Evolutionary conservation across 2,329 filamentous ascomycete species (phyloP), one percentile per base, ranked within the genome.

Genomic region (Apiospora kogelbergensis): DNA sequence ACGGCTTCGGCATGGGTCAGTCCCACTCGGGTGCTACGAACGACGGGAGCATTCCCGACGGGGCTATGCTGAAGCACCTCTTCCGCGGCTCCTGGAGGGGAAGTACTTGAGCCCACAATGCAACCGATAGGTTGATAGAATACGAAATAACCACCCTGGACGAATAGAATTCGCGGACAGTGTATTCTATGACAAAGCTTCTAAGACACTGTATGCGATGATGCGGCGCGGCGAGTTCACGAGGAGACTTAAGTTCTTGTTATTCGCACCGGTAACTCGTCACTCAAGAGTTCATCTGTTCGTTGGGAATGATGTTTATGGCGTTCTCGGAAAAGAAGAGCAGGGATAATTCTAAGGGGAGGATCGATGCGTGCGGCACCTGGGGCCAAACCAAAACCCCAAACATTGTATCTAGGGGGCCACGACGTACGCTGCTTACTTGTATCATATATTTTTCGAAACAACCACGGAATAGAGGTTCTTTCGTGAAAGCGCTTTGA

Each of bases 1-100:
- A 77, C 37, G 73, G 73, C 1, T 77, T 77, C 37, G 76, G 76
- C 20, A 73, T 77, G 72, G 76, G 75, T 3, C 76, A 77, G 63
- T 17, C 42, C 9, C 76, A 77, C 46, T 77, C 76, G 44, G 65
- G 69, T 40, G 76, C 74, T 44, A 76, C 76, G 1, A 71, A 77
- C 33, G 75, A 78, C 17, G 76, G 76, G 10, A 68, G 66, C 3
- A 72, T 75, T 15, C 76, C 76, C 1, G 68, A 74, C 3, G 69
- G 70, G 37, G 76, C 76, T 6, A 68, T 77, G 48, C 68, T 77
- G 57, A 74, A 71, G 68, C 76, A 77, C 64, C 46, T 74, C 11
- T 77, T 78, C 45, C 66, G 68, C 4, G 73, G 72, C 22, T 72
- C 74, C 53, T 77, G 76, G 71, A 68, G 53, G 10, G 53, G 53